Evolutionary conservation across 352 stramenopile species (phyloP).

Genomic region (Plasmopara muralis): DNA sequence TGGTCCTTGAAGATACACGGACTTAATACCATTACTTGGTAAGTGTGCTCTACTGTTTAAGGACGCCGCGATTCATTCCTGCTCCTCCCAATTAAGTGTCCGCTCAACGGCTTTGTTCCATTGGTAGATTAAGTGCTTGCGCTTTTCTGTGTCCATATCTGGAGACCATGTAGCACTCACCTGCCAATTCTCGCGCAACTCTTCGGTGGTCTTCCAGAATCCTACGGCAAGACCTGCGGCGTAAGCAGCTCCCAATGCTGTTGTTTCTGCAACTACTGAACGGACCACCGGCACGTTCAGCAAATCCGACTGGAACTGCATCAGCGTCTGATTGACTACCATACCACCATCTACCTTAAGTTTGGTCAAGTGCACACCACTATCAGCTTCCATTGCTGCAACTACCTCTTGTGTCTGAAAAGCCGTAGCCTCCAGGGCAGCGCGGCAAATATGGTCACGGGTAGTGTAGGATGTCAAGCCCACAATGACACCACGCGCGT

Average conservation of each 20-base stretch:
- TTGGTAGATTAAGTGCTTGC: slow-evolving; percentile 53
- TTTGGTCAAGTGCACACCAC: slow-evolving; percentile 82
- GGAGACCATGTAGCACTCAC: slow-evolving; percentile 66
- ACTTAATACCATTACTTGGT: background rate
- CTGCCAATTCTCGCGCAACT: slow-evolving; percentile 80
- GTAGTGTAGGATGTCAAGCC: slow-evolving; percentile 93
- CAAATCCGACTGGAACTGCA: slow-evolving; percentile 99
- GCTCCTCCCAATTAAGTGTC: slow-evolving; percentile 80
- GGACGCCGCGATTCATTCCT: slow-evolving; percentile 21
- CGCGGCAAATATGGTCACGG: slow-evolving; percentile 93
- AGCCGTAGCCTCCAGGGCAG: slow-evolving; percentile 93
- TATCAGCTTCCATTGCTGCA: slow-evolving; percentile 91
- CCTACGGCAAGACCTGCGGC: slow-evolving; percentile 95
- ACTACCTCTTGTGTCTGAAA: slow-evolving; percentile 95
- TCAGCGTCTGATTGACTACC: slow-evolving; percentile 95
- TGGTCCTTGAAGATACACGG: no score
- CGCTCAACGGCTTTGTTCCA: slow-evolving; percentile 82
- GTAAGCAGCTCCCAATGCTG: slow-evolving; percentile 94
- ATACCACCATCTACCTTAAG: slow-evolving; percentile 97
- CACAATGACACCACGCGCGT: slow-evolving; percentile 95
- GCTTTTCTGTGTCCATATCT: slow-evolving; percentile 54
- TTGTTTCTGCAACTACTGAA: slow-evolving; percentile 96
- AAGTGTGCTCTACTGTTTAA: slow-evolving; percentile 14
- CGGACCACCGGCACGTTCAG: slow-evolving; percentile 90
- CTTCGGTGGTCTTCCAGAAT: slow-evolving; percentile 89